A percentile compares a stretch with the other conserved stretches of the same genome.
phyloP scores from a whole-genome alignment of 78 protist genomes.

The Anaeramoeba ignava region DNA sequence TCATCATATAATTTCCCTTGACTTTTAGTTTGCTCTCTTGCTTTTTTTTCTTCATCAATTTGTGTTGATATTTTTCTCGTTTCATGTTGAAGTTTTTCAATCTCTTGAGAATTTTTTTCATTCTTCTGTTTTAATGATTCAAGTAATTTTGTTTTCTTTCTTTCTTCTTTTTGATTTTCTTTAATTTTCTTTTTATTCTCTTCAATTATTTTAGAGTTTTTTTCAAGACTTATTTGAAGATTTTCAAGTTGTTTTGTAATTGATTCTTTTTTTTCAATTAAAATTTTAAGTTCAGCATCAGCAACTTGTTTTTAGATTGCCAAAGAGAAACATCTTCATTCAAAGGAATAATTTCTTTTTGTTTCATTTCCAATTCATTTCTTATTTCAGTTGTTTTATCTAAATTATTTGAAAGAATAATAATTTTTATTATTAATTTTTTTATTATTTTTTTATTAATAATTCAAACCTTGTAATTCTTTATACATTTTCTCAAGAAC shows the following conservation, averaged over 20 bases:
- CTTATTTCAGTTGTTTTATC: conserved; percentile 9
- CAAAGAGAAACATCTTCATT: background rate
- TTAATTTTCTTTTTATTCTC: background rate
- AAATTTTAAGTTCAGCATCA: background rate
- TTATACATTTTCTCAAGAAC: conserved; percentile 1
- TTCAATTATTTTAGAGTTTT: background rate
- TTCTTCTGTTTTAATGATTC: background rate
- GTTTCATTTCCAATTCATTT: background rate
- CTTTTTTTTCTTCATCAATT: conserved; percentile 5
- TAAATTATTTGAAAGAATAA: conserved; percentile 7
- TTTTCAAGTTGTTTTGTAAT: background rate
- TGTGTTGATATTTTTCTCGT: background rate
- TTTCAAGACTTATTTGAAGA: background rate
- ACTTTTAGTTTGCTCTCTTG: background rate
- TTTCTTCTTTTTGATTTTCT: background rate
- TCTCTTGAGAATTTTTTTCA: background rate
- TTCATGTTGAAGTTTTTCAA: background rate
- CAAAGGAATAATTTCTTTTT: background rate
- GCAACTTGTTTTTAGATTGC: background rate
- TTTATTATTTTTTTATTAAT: background rate
- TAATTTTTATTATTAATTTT: background rate
- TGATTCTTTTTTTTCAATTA: background rate
- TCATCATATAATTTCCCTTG: no score
- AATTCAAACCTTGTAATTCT: conserved; percentile 18
- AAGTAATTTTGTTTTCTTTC: background rate